These are phyloP conservation scores for Rhizopogon salebrosus DNA, from an alignment of 768 basidiomycete genomes.

Conservation along the genomic window DNA sequence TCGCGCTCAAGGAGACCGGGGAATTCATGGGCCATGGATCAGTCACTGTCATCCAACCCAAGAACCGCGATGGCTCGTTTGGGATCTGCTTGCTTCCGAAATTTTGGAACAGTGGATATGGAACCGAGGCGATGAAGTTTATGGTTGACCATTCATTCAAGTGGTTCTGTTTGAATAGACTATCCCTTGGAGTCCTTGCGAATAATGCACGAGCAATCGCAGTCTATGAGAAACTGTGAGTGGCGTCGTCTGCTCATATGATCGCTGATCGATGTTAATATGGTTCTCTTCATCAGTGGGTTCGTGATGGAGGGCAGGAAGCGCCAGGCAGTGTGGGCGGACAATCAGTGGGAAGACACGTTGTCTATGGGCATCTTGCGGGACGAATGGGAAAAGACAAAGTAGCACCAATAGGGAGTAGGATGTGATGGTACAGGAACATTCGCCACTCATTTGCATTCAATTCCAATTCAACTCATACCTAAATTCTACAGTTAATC, in stretches of 20 bases:
- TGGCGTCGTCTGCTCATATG: constrained; percentile 5
- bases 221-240: constrained; percentile 40
- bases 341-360: constrained; percentile 33
- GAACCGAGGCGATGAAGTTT: constrained; percentile 35
- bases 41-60: constrained; percentile 19
- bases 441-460: too few species aligned
- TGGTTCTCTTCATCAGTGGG: constrained; percentile 21
- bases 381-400: constrained; percentile 36
- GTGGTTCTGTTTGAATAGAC: constrained; percentile 33
- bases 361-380: constrained; percentile 34
- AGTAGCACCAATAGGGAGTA: neutral
- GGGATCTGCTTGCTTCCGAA: constrained; percentile 24
- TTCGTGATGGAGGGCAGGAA: constrained; percentile 36
- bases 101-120: constrained; percentile 38
- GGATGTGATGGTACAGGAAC: too few species aligned
- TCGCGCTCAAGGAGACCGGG: constrained; percentile 22
- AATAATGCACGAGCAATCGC: constrained; percentile 33
- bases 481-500: too few species aligned
- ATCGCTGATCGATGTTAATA: neutral
- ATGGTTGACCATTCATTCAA: constrained; percentile 36
- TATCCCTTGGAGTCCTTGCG: constrained; percentile 35
- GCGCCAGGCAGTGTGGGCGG: constrained; percentile 30
- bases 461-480: too few species aligned
- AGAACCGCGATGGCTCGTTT: constrained; percentile 27
- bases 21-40: constrained; percentile 30